A percentile compares a stretch with the other conserved stretches of the same genome.
phyloP scores from a whole-genome alignment of 352 stramenopile species.

The Pythium dissimile region DNA sequence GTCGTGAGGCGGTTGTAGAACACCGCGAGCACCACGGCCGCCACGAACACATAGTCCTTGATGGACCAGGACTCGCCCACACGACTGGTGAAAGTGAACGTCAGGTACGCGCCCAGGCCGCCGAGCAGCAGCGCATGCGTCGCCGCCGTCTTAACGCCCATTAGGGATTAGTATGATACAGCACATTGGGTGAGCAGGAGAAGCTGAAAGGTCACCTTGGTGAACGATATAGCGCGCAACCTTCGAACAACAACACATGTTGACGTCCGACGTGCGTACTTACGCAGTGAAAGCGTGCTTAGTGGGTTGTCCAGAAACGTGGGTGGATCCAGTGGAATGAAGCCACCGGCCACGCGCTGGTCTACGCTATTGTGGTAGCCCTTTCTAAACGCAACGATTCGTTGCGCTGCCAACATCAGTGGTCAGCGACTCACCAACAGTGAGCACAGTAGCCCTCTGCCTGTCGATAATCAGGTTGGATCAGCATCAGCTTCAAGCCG shows the following conservation, averaged over 20 bases:
- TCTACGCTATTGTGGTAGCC: too few species aligned
- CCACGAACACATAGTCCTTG: conserved; percentile 66
- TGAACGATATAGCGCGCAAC: too few species aligned
- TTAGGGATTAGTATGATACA: not conserved
- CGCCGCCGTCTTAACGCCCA: conserved; percentile 17
- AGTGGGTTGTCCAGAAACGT: too few species aligned
- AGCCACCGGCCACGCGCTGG: too few species aligned
- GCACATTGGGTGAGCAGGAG: not conserved
- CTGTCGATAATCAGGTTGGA: too few species aligned
- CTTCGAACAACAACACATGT: conserved; percentile 6
- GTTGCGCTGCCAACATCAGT: too few species aligned
- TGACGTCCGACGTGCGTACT: conserved; percentile 2
- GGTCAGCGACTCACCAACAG: too few species aligned
- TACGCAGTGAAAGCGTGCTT: too few species aligned
- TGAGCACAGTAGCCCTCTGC: too few species aligned
- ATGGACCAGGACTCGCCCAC: conserved; percentile 36
- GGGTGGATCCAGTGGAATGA: too few species aligned
- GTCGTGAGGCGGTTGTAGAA: conserved; percentile 52
- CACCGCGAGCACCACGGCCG: conserved; percentile 45
- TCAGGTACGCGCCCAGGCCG: conserved; percentile 49
- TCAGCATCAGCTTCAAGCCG: too few species aligned
- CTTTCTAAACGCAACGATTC: too few species aligned
- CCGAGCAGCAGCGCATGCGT: conserved; percentile 39
- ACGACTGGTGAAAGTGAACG: conserved; percentile 33
- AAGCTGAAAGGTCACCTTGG: not conserved